Percentiles rank a stretch among this genome's conserved stretches.
phyloP scores from a whole-genome alignment of 352 stramenopile genomes.

The Pythium biforme region DNA sequence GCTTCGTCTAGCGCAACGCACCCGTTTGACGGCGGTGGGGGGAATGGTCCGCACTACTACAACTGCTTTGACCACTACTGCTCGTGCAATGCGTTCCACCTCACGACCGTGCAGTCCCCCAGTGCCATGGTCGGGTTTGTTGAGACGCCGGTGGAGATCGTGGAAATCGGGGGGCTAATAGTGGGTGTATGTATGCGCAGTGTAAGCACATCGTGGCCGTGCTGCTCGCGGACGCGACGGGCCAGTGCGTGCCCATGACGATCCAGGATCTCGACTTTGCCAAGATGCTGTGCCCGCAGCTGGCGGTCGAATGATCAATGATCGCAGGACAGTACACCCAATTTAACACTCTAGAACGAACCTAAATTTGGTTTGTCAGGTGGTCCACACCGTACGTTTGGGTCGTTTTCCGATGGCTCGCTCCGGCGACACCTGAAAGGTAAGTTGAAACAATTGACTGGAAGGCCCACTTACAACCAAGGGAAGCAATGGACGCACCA shows the following conservation, averaged over 20 bases:
- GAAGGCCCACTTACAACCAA: conserved; percentile 1
- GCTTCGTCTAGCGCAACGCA: conserved; percentile 34
- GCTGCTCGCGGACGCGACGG: conserved; percentile 54
- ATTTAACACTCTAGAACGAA: background rate
- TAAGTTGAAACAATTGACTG: conserved; percentile 30
- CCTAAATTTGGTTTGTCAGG: conserved; percentile 8
- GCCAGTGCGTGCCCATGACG: conserved; percentile 41
- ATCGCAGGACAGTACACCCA: background rate
- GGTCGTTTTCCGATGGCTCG: conserved; percentile 18
- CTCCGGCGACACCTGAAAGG: conserved; percentile 10
- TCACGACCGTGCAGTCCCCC: conserved; percentile 35
- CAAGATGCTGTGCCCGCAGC: conserved; percentile 53
- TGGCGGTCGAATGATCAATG: no score
- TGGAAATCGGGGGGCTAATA: no score
- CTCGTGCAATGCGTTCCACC: conserved; percentile 55
- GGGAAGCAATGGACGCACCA: conserved; percentile 16
- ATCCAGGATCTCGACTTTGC: conserved; percentile 58
- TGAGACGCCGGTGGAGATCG: no score
- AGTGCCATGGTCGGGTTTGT: conserved; percentile 72
- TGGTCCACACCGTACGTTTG: conserved; percentile 18
- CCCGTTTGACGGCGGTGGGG: conserved; percentile 43
- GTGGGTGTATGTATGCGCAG: no score
- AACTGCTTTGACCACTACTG: conserved; percentile 75
- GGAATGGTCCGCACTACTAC: conserved; percentile 61
- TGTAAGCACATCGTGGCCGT: conserved; percentile 75